Base-by-base conservation (phyloP, 495 filamentous ascomycete species). In the Amniculicola lignicola region DNA sequence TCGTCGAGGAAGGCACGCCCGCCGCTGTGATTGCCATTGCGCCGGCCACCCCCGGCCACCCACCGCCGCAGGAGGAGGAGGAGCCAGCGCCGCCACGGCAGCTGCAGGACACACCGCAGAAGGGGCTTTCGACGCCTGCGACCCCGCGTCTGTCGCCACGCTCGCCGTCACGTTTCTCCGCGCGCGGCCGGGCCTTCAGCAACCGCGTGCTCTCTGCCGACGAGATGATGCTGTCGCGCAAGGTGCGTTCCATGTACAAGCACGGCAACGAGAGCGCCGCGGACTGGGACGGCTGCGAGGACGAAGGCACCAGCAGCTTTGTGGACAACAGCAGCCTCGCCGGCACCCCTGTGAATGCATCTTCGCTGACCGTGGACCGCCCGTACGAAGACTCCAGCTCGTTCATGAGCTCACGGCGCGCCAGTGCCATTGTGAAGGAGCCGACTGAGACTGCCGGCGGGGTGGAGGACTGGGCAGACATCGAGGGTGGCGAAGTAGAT, bases 391-490 rank as follows among this genome's bases (percentile, higher is more conserved):
- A 48, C 24, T 19, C 19, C 23, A 25, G 24, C 19, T 65, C 63
- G 2, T 15, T 59, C 4, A 29, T 14, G 16, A 55, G 54, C 19
- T 6, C 6, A 6, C 53, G 46, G 21, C 56, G 62, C 22, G 64
- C 51, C 21, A 64, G 57, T 53, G 43, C 57, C 16, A 66, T 78
- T 57, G 73, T 76, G 53, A 71, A 75, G 49, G 77, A 84, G 55
- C 72, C 78, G 12, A 70, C 74, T 37, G 84, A 86, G 69, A 70
- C 84, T 12, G 89, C 90, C 12, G 91, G 90, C 14, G 92, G 92
- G 0, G 82, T 94, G 35, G 93, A 99, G 65, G 91, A 96, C 64
- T 99, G 93, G 94, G 86, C 92, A 62, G 85, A 96, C 69, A 73
- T 99, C 10, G 77, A 85, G n/a, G 86, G 80, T n/a, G 79, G 75